These are phyloP conservation scores for Aspergillus texensis DNA, from an alignment of 2,329 filamentous ascomycete genomes.

Conservation along the genomic window DNA sequence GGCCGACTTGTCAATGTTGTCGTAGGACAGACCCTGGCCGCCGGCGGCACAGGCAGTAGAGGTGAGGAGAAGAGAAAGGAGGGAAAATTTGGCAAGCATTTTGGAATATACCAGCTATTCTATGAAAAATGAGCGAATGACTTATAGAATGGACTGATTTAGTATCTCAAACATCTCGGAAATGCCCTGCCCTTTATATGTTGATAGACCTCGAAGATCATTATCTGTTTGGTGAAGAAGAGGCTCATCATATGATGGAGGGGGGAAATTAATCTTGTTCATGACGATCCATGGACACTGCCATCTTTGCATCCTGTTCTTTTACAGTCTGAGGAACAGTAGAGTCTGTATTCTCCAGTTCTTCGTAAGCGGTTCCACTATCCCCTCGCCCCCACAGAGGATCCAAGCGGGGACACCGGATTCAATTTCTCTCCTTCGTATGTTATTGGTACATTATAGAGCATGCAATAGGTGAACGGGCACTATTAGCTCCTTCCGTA, in stretches of 20 bases:
- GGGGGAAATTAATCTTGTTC: not conserved
- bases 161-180: not conserved
- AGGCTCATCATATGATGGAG: not conserved
- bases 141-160: not conserved
- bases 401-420: not conserved
- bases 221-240: not conserved
- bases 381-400: not conserved
- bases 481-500: not conserved
- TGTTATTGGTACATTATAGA: not conserved
- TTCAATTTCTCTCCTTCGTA: not conserved
- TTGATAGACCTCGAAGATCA: not conserved
- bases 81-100: not conserved
- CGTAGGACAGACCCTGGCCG: constrained; percentile 1
- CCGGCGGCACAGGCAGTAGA: constrained; percentile 1
- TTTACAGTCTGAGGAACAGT: not conserved
- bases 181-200: not conserved
- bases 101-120: constrained; percentile 3
- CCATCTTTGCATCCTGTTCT: not conserved
- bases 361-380: not conserved
- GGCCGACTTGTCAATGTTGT: constrained; percentile 2
- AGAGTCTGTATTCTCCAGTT: not conserved
- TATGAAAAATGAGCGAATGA: not conserved
- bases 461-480: not conserved
- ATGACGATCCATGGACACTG: not conserved
- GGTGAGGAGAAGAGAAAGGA: constrained; percentile 5